Evolutionary conservation across 805 yeast species (phyloP), one percentile per base, ranked within the genome.

Genomic region (Tetrapisispora phaffii): DNA sequence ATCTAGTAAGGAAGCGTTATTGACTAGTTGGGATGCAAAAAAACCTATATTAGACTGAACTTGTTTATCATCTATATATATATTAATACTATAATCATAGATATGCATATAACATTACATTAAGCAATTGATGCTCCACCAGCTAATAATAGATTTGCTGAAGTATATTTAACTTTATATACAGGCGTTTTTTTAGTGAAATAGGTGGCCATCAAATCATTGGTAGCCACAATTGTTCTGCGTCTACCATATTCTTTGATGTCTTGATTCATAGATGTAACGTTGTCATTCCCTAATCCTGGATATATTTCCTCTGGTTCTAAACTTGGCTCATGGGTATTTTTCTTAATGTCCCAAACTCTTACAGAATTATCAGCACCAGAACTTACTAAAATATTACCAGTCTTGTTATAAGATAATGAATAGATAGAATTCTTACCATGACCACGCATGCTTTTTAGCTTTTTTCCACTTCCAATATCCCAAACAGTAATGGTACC

Each of bases 181-280:
- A 93, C 94, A 2, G 97, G 96, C 0, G 97, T 88, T 65, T 81
- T 82, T 66, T 88, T 90, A 1, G 98, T 90, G 65, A 85, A 85
- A 63, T 83, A 93, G n/a, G 93, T 90, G 3, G 95, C 87, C 79
- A 93, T 76, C 57, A 90, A 95, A 63, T 93, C 98, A 44, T 79
- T 75, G 2, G 94, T 78, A 7, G 95, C 88, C 16, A 80, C 74
- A 20, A 85, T 74, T 49, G 87, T 93, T 55, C 77, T 74, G 48
- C 82, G 74, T 53, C 75, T 75, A 47, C 77, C 71, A 46, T 70
- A 71, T 38, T 66, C 68, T 46, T 74, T 79, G 12, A 58, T 55
- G 47, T 73, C 77, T 44, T 59, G 62, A 34, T 58, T 54, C 28
- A 56, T 58, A 2, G 63, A 55, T 2, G 60, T 49, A 17, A 64